Percentiles rank a stretch among this genome's conserved stretches.
Evolutionary conservation across 768 basidiomycete species (phyloP).

Genomic region (Tricholoma terreum): DNA sequence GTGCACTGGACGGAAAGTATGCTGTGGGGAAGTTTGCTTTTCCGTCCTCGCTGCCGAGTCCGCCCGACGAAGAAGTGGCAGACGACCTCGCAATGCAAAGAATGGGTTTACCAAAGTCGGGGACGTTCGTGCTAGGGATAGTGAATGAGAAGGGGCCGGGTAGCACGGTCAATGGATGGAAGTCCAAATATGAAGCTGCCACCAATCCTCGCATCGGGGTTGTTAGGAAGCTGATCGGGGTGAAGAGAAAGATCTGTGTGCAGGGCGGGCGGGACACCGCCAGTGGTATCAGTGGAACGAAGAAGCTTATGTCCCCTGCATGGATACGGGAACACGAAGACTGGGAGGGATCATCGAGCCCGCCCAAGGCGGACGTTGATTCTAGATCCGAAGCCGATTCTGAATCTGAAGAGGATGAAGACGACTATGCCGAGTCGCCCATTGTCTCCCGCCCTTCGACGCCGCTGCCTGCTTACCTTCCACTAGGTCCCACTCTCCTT

Average conservation of each 20-base stretch:
- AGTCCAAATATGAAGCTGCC: conserved; percentile 48
- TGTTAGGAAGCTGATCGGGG: conserved; percentile 62
- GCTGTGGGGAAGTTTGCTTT: conserved; percentile 67
- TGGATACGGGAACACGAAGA: conserved; percentile 49
- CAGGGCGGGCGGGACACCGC: conserved; percentile 29
- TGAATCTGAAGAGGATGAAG: conserved; percentile 34
- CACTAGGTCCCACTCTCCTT: conserved; percentile 65
- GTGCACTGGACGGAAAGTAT: conserved; percentile 71
- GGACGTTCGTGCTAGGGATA: background rate
- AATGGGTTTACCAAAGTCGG: background rate
- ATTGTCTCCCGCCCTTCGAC: conserved; percentile 56
- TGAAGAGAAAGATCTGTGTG: conserved; percentile 58
- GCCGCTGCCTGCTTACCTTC: conserved; percentile 69
- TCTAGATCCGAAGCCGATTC: conserved; percentile 28
- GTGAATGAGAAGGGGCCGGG: background rate
- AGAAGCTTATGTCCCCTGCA: conserved; percentile 31
- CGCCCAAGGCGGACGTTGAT: conserved; percentile 25
- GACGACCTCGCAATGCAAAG: conserved; percentile 7
- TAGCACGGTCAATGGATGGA: conserved; percentile 36
- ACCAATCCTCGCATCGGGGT: conserved; percentile 76
- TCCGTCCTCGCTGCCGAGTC: conserved; percentile 64
- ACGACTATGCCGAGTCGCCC: conserved; percentile 35
- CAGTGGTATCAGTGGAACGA: conserved; percentile 9
- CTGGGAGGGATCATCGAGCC: conserved; percentile 35
- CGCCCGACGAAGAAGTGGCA: conserved; percentile 46